These are phyloP conservation scores for Cyberlindnera mycetangii DNA, from an alignment of 805 yeast species.

Conservation along the genomic window DNA sequence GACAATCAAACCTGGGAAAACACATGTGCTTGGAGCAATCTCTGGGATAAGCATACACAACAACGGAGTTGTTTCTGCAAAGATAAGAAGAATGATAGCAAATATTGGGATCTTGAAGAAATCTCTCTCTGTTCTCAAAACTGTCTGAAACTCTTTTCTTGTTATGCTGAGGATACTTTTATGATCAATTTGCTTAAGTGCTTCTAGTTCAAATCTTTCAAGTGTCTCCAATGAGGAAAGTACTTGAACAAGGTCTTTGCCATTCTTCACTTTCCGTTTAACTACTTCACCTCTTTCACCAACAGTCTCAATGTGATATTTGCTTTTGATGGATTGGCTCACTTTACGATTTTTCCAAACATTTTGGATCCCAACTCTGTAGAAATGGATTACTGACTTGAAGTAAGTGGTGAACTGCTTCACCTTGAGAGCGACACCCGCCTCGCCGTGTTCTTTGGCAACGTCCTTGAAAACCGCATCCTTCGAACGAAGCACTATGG, in stretches of 20 bases:
- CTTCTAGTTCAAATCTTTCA: slow-evolving; percentile 35
- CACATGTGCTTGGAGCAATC: slow-evolving; percentile 56
- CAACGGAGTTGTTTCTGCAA: slow-evolving; percentile 53
- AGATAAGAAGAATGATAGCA: slow-evolving; percentile 42
- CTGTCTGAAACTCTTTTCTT: slow-evolving; percentile 43
- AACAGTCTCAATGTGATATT: slow-evolving; percentile 28
- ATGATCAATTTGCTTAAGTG: slow-evolving; percentile 26
- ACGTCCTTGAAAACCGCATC: slow-evolving; percentile 30
- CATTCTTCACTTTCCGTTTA: slow-evolving; percentile 31
- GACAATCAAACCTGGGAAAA: slow-evolving; percentile 38
- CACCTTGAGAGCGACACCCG: slow-evolving; percentile 26
- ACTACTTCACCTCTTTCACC: slow-evolving; percentile 16
- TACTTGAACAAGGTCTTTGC: slow-evolving; percentile 37
- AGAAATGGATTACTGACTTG: slow-evolving; percentile 46
- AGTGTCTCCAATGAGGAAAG: slow-evolving; percentile 33
- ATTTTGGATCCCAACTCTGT: slow-evolving; percentile 54
- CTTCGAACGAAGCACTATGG: slow-evolving; percentile 30
- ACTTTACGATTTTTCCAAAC: slow-evolving; percentile 46
- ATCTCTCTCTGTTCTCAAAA: slow-evolving; percentile 43
- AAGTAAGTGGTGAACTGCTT: slow-evolving; percentile 45
- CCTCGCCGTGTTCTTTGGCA: slow-evolving; percentile 18
- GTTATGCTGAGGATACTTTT: slow-evolving; percentile 37
- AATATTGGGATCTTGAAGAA: slow-evolving; percentile 52
- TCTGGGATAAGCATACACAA: slow-evolving; percentile 53
- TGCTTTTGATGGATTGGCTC: slow-evolving; percentile 28